These are phyloP conservation scores for Clathrospora elynae DNA, from an alignment of 2,329 filamentous ascomycete species.

Conservation along the genomic window DNA sequence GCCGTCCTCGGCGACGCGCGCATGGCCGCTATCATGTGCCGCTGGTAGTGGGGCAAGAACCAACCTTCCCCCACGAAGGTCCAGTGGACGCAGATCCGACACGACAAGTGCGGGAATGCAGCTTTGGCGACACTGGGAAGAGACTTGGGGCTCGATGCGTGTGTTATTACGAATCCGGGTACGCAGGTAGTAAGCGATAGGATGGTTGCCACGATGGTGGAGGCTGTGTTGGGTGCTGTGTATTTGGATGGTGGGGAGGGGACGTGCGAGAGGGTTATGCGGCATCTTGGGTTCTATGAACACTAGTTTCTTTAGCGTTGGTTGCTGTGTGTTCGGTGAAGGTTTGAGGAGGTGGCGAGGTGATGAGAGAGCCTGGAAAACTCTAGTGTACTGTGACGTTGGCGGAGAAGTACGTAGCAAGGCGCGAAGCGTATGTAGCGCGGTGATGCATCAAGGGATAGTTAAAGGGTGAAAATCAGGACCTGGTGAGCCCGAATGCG, in stretches of 20 bases:
- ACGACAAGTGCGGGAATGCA: slow-evolving; percentile 4
- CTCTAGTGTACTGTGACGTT: too few relatives aligned
- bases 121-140: slow-evolving; percentile 4
- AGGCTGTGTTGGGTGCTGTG: slow-evolving; percentile 46
- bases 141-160: slow-evolving; percentile 3
- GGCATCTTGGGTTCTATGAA: slow-evolving; percentile 9
- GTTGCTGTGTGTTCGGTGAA: too few relatives aligned
- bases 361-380: too few relatives aligned
- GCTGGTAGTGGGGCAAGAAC: neutral
- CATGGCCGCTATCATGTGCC: neutral
- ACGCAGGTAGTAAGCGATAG: slow-evolving; percentile 5
- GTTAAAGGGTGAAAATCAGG: too few relatives aligned
- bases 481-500: too few relatives aligned
- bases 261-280: slow-evolving; percentile 12
- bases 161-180: slow-evolving; percentile 7
- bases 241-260: slow-evolving; percentile 33
- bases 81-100: slow-evolving; percentile 14
- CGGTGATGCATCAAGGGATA: too few relatives aligned
- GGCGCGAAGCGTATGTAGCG: too few relatives aligned
- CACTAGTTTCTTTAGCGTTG: too few relatives aligned
- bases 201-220: slow-evolving; percentile 38
- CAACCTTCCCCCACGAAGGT: too few relatives aligned
- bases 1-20: neutral
- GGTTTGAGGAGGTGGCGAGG: too few relatives aligned
- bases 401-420: too few relatives aligned